These are phyloP conservation scores for Blastocystis sp. DNA, from an alignment of 352 stramenopile genomes.

Conservation along the genomic window DNA sequence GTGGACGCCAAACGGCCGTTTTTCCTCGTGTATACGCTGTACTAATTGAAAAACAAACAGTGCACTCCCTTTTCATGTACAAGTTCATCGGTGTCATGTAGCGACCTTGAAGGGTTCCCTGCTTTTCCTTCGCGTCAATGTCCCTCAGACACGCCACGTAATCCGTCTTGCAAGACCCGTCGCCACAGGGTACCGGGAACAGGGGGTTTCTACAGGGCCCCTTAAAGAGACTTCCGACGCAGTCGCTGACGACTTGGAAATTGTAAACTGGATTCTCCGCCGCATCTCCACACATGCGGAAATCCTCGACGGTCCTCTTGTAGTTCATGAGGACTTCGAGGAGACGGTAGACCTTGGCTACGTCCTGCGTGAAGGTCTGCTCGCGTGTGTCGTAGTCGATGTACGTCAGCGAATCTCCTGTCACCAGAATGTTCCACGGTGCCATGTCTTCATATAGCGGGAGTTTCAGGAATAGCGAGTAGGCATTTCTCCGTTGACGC, in stretches of 20 bases:
- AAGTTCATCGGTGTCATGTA: not conserved
- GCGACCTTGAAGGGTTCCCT: not conserved
- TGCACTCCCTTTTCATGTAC: too few relatives aligned
- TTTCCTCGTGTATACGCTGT: too few relatives aligned
- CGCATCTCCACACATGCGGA: constrained; percentile 57
- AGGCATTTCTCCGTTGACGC: constrained; percentile 52
- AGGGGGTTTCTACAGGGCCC: constrained; percentile 55
- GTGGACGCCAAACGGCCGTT: too few relatives aligned
- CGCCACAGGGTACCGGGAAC: constrained; percentile 60
- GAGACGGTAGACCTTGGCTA: constrained; percentile 59
- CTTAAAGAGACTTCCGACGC: constrained; percentile 58
- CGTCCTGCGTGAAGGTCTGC: constrained; percentile 59
- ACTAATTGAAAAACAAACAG: too few relatives aligned
- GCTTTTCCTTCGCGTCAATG: not conserved
- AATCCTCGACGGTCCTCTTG: constrained; percentile 61
- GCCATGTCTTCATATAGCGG: constrained; percentile 64
- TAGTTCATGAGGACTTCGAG: constrained; percentile 62
- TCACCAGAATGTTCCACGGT: constrained; percentile 63
- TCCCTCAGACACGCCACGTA: constrained; percentile 60
- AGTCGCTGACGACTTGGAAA: constrained; percentile 59
- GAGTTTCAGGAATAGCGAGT: constrained; percentile 59
- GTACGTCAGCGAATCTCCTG: constrained; percentile 58
- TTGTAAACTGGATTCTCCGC: constrained; percentile 52
- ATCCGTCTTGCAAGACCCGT: constrained; percentile 61
- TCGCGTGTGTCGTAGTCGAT: constrained; percentile 62